These are phyloP conservation scores for Cystobasidiopsis lactophilus DNA, from an alignment of 768 basidiomycete genomes.

Conservation along the genomic window DNA sequence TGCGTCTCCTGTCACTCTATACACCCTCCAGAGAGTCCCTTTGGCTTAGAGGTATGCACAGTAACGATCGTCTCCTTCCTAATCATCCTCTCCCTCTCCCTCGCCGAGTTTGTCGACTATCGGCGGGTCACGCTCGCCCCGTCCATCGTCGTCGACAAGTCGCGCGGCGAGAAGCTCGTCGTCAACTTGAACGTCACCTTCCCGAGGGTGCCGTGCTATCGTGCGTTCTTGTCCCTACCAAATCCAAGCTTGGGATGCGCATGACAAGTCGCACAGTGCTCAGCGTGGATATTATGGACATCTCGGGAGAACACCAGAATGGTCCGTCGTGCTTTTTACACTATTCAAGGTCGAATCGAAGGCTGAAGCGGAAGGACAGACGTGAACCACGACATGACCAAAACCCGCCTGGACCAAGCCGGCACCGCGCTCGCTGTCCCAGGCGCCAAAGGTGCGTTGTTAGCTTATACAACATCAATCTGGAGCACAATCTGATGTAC, in stretches of 20 bases:
- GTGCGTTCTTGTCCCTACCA: slow-evolving; percentile 33
- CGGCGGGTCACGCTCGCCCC: slow-evolving; percentile 39
- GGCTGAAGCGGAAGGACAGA: slow-evolving; percentile 23
- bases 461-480: background rate
- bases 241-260: background rate
- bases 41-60: slow-evolving; percentile 23
- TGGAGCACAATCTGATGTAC: background rate
- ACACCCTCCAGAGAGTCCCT: background rate
- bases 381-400: slow-evolving; percentile 66
- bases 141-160: slow-evolving; percentile 80
- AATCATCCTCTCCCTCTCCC: slow-evolving; percentile 73
- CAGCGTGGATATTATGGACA: slow-evolving; percentile 92
- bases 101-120: slow-evolving; percentile 92
- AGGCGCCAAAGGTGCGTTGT: slow-evolving; percentile 12
- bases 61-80: slow-evolving; percentile 81
- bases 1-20: slow-evolving; percentile 38
- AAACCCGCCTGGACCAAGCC: slow-evolving; percentile 45
- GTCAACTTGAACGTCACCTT: slow-evolving; percentile 84
- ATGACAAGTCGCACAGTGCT: slow-evolving; percentile 42
- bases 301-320: slow-evolving; percentile 81
- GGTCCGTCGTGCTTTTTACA: slow-evolving; percentile 22
- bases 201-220: slow-evolving; percentile 88
- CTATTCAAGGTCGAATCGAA: background rate
- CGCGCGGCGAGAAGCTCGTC: slow-evolving; percentile 78
- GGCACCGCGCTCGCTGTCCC: slow-evolving; percentile 34